phyloP scores from a whole-genome alignment of 169 alveolate genomes.

The Eimeria praecox region DNA sequence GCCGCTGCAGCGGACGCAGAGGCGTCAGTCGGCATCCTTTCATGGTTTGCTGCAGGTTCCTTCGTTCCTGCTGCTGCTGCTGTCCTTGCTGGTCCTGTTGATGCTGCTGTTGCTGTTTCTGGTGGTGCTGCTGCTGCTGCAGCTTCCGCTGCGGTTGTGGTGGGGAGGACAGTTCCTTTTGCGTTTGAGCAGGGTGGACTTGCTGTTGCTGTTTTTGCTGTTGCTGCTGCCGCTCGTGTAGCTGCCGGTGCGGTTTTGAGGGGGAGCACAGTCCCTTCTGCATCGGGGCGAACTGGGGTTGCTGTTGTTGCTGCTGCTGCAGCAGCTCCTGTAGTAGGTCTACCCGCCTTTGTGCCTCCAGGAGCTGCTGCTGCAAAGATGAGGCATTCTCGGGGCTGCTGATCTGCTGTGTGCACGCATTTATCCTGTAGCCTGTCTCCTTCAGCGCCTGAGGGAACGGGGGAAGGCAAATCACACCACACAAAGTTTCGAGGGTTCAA shows the following conservation, averaged over 20 bases:
- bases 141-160: not conserved
- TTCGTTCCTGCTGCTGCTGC: not conserved
- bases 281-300: not conserved
- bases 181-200: not conserved
- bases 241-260: not conserved
- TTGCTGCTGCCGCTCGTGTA: not conserved
- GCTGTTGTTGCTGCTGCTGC: conserved; percentile 39
- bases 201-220: conserved; percentile 9
- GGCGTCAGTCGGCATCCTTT: not conserved
- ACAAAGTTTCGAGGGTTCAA: not conserved
- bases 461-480: not conserved
- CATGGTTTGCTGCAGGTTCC: not conserved
- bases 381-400: not conserved
- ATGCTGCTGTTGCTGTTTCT: conserved; percentile 38
- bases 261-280: not conserved
- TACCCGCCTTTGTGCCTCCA: conserved; percentile 30
- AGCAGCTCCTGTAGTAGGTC: not conserved
- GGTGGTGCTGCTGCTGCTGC: conserved; percentile 22
- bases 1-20: not conserved
- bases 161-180: no score
- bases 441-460: not conserved
- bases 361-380: conserved; percentile 4
- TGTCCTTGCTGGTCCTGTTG: not conserved
- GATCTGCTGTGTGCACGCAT: not conserved
- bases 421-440: not conserved